Evolutionary conservation across 2,329 filamentous ascomycete species (phyloP).

Genomic region (Nectriaceae sp.): DNA sequence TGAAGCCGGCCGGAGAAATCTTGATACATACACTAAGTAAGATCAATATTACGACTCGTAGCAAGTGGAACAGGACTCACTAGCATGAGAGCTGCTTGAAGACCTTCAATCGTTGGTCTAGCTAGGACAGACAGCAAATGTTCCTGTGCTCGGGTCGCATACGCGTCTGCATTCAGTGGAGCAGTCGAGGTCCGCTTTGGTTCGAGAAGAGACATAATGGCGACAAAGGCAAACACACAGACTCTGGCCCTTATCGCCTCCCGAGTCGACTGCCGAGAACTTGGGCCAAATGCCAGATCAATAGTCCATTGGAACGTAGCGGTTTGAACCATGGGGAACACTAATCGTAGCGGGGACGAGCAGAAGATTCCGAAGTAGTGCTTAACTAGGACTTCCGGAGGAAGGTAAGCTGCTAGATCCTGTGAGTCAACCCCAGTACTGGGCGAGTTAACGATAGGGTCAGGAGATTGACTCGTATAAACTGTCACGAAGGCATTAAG

Average conservation of each 20-base stretch:
- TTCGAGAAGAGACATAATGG: conserved; percentile 31
- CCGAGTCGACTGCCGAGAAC: conserved; percentile 13
- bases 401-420: neutral
- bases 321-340: conserved; percentile 50
- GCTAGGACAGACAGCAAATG: conserved; percentile 44
- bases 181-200: conserved; percentile 13
- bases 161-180: conserved; percentile 40
- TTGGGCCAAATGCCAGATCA: conserved; percentile 41
- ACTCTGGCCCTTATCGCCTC: conserved; percentile 40
- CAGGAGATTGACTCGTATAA: neutral
- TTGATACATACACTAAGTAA: conserved; percentile 43
- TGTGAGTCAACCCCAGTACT: neutral
- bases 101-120: conserved; percentile 41
- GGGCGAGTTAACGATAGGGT: neutral
- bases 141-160: conserved; percentile 39
- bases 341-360: conserved; percentile 17
- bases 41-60: neutral
- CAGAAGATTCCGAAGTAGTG: neutral
- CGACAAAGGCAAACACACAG: conserved; percentile 50
- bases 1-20: conserved; percentile 47
- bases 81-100: conserved; percentile 49
- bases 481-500: neutral
- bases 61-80: conserved; percentile 31
- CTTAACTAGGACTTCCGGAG: neutral
- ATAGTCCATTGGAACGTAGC: conserved; percentile 47